Percentiles rank a stretch among this genome's conserved stretches.
These are phyloP conservation scores for Nannochloris sp. DNA, from an alignment of 139 green algal species.

Conservation along the genomic window DNA sequence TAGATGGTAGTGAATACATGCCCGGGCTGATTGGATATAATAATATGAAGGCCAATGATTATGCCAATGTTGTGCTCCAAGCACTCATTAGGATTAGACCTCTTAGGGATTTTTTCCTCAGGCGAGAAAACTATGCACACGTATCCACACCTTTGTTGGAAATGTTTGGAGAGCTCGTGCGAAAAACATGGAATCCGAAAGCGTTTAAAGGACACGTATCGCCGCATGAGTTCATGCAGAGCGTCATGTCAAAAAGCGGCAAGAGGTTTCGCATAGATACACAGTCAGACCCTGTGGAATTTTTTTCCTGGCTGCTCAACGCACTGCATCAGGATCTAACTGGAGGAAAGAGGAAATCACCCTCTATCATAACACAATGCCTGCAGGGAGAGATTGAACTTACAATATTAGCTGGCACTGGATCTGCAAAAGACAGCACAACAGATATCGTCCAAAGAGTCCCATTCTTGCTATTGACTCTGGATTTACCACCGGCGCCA, in stretches of 20 bases:
- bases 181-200: slow-evolving; percentile 91
- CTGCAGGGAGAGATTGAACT: slow-evolving; percentile 89
- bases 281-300: slow-evolving; percentile 81
- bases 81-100: slow-evolving; percentile 44
- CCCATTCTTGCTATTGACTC: slow-evolving; percentile 84
- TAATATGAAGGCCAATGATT: slow-evolving; percentile 92
- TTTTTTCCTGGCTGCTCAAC: slow-evolving; percentile 92
- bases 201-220: slow-evolving; percentile 94
- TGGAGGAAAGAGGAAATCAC: slow-evolving; percentile 63
- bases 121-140: slow-evolving; percentile 54
- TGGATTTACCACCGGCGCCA: slow-evolving; percentile 90
- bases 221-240: slow-evolving; percentile 96
- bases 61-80: slow-evolving; percentile 83
- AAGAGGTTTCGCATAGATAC: slow-evolving; percentile 81
- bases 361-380: slow-evolving; percentile 48
- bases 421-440: slow-evolving; percentile 38
- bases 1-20: slow-evolving; percentile 96
- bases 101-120: slow-evolving; percentile 85
- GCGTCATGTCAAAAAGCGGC: slow-evolving; percentile 66
- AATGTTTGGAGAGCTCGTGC: slow-evolving; percentile 83
- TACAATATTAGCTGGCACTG: slow-evolving; percentile 67
- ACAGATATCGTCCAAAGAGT: slow-evolving; percentile 50
- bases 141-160: slow-evolving; percentile 56
- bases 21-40: slow-evolving; percentile 90
- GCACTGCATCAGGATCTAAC: slow-evolving; percentile 80